Evolutionary conservation across 108 stramenopile genomes (phyloP).

Genomic region (Schizochytrium sp.): DNA sequence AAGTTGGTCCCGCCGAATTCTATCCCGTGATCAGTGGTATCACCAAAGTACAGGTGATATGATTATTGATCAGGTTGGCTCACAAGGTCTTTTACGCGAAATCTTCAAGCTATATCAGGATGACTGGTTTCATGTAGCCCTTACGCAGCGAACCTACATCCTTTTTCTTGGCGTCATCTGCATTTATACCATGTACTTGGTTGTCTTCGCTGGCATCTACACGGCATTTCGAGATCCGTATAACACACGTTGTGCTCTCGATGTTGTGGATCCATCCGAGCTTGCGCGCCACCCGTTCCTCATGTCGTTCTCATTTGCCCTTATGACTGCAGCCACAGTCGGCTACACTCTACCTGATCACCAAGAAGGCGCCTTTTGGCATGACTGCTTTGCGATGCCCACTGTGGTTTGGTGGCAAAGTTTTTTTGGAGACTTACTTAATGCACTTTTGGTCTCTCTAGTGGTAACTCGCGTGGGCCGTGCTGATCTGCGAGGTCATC

Average conservation of each 20-base stretch:
- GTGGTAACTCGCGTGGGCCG: slow-evolving; percentile 78
- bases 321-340: slow-evolving; percentile 87
- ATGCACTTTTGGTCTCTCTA: slow-evolving; percentile 82
- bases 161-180: slow-evolving; percentile 69
- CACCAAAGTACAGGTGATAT: slow-evolving; percentile 18
- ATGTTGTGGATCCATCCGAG: slow-evolving; percentile 50
- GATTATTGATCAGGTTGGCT: not conserved
- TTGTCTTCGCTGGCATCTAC: slow-evolving; percentile 81
- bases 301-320: slow-evolving; percentile 80
- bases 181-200: slow-evolving; percentile 78
- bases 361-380: slow-evolving; percentile 79
- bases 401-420: slow-evolving; percentile 69
- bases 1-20: slow-evolving; percentile 32
- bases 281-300: slow-evolving; percentile 61
- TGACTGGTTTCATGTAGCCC: slow-evolving; percentile 85
- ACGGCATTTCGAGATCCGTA: slow-evolving; percentile 67
- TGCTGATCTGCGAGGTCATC: slow-evolving; percentile 75
- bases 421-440: slow-evolving; percentile 82
- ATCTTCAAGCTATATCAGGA: slow-evolving; percentile 50
- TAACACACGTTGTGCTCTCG: slow-evolving; percentile 76
- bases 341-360: slow-evolving; percentile 75
- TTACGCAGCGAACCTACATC: slow-evolving; percentile 71
- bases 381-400: slow-evolving; percentile 72
- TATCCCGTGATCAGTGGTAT: slow-evolving; percentile 7
- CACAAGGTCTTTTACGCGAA: not conserved